These are phyloP conservation scores for Yamagishiella unicocca DNA, from an alignment of 139 green algal species.

Conservation along the genomic window DNA sequence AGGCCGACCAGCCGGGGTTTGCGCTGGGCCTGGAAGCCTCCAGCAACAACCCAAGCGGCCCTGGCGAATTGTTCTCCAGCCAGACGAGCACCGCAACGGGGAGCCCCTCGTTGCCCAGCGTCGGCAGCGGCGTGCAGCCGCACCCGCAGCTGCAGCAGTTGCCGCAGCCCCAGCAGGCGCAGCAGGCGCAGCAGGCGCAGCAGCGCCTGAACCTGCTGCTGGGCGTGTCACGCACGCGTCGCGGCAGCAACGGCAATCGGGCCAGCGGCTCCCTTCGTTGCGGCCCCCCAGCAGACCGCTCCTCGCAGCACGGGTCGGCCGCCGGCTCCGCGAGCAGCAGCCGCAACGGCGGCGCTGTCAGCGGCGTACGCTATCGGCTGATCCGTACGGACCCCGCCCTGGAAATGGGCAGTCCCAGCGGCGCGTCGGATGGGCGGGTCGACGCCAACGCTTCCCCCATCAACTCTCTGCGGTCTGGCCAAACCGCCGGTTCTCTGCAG, in stretches of 20 bases:
- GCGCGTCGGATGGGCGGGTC: background rate
- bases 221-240: background rate
- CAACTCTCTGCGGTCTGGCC: background rate
- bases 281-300: background rate
- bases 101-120: too few relatives aligned
- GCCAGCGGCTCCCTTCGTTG: slow-evolving; percentile 36
- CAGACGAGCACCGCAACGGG: too few relatives aligned
- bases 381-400: background rate
- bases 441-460: background rate
- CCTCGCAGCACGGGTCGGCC: background rate
- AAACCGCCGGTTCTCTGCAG: background rate
- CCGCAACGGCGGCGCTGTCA: background rate
- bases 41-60: too few relatives aligned
- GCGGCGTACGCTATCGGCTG: background rate
- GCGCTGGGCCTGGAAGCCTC: too few relatives aligned
- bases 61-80: too few relatives aligned
- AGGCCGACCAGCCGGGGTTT: too few relatives aligned
- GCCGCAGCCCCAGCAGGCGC: background rate
- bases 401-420: background rate
- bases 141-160: background rate
- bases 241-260: slow-evolving; percentile 43
- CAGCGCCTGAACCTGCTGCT: background rate
- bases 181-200: background rate
- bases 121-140: too few relatives aligned
- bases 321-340: background rate